Evolutionary conservation across 345 rosid genomes (phyloP), one percentile per base, ranked within the genome.

Genomic region (Hirschfeldia incana): DNA sequence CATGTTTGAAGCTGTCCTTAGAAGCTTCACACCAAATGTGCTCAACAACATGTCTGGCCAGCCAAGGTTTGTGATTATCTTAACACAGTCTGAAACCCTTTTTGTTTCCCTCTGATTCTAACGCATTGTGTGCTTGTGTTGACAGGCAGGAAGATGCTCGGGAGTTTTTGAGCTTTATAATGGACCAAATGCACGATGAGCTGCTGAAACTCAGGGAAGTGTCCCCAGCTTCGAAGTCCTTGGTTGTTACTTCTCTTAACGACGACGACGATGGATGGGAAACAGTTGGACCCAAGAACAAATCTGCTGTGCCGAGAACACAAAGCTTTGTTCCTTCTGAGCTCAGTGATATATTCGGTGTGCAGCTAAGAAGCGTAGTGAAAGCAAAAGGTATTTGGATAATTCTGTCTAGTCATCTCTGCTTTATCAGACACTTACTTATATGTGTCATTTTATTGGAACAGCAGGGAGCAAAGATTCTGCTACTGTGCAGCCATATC

Each of bases 101-200:
- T 73, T 4, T 21, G 21, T 21, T 3, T 27, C 32, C 2, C 55
- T 28, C 16, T 39, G 58, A 4, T 28, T 69, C 65, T 36, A 67
- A 60, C 57, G 12, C 57, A 33, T 27, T 55, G 37, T 37, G 59
- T 77, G 17, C 74, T n/a, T 32, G 55, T 30, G 6, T 46, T 82
- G 80, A 70, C 90, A 95, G 99, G 82, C 98, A 95, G 78, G 99
- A 95, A 89, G 99, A 95, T 87, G 99, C 99, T 42, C 99, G 91
- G 77, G 97, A 93, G 82, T 93, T 95, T 81, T 77, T 95, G 77
- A 93, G 97, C 81, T 95, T 95, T 69, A 78, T 91, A 76, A 88
- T 92, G 97, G 92, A 88, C 84, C 92, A 85, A 91, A 91, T 93
- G 91, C 98, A 94, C 76, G 86, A 85, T 85, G 97, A 94, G 76